A percentile compares a stretch with the other conserved stretches of the same genome.
Evolutionary conservation across 306 rosid species (phyloP).

Genomic region (Nissolia schottii): DNA sequence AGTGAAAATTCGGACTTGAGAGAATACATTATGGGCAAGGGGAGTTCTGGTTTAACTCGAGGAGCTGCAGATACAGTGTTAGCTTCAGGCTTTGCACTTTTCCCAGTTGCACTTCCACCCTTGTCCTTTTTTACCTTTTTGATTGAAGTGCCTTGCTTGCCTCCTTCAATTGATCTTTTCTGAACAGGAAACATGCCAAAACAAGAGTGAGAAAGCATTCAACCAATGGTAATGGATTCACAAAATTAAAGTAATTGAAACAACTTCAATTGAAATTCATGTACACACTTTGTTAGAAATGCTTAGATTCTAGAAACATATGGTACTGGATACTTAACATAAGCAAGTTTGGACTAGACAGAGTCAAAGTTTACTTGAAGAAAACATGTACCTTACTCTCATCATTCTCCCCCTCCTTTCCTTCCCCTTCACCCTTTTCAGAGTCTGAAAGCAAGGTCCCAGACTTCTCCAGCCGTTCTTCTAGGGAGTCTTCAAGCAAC

Average conservation of each 20-base stretch:
- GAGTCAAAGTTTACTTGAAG: not conserved
- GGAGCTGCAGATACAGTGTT: constrained; percentile 58
- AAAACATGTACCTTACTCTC: constrained; percentile 67
- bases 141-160: constrained; percentile 81
- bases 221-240: not conserved
- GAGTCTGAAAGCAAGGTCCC: constrained; percentile 75
- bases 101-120: constrained; percentile 66
- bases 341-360: not conserved
- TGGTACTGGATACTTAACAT: not conserved
- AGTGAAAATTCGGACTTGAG: constrained; percentile 20
- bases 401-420: constrained; percentile 75
- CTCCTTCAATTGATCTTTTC: constrained; percentile 84
- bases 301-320: not conserved
- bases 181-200: constrained; percentile 33
- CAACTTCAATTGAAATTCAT: not conserved
- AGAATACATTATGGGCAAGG: constrained; percentile 76
- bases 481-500: constrained; percentile 93
- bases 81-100: constrained; percentile 65
- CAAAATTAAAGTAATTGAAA: not conserved
- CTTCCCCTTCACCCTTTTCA: constrained; percentile 85
- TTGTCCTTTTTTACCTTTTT: constrained; percentile 88
- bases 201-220: constrained; percentile 16
- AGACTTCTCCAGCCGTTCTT: constrained; percentile 81
- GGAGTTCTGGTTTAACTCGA: constrained; percentile 87
- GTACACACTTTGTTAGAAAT: not conserved